Percentiles rank a stretch among this genome's conserved stretches.
These are phyloP conservation scores for Waltergamsia citrina DNA, from an alignment of 2,329 filamentous ascomycete species.

Conservation along the genomic window DNA sequence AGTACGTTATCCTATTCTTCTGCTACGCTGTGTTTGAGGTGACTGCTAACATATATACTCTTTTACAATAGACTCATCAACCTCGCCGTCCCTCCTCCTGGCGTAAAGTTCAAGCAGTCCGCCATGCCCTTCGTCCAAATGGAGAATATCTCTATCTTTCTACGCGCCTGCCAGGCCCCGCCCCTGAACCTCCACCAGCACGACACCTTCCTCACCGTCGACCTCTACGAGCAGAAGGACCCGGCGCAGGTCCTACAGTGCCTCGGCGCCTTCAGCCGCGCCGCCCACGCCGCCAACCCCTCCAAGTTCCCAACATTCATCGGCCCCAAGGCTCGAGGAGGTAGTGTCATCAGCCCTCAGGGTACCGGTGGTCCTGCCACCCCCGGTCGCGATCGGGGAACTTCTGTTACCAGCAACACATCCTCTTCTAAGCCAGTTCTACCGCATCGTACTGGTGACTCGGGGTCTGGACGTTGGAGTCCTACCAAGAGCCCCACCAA, in stretches of 20 bases:
- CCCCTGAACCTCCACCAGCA: constrained; percentile 85
- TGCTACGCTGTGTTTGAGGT: too few relatives aligned
- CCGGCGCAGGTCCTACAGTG: constrained; percentile 94
- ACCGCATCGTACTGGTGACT: constrained; percentile 43
- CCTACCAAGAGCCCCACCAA: constrained; percentile 54
- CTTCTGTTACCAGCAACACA: constrained; percentile 49
- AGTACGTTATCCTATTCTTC: constrained; percentile 35
- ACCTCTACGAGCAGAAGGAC: constrained; percentile 92
- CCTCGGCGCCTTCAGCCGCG: constrained; percentile 81
- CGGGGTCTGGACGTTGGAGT: constrained; percentile 46
- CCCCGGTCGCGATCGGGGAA: constrained; percentile 37
- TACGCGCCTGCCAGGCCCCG: constrained; percentile 74
- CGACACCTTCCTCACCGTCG: constrained; percentile 94
- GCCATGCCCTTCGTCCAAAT: constrained; percentile 98
- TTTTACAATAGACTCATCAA: constrained; percentile 61
- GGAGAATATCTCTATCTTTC: constrained; percentile 97
- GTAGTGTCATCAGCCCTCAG: constrained; percentile 54
- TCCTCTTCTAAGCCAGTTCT: constrained; percentile 35
- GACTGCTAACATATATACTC: background rate
- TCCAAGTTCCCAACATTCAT: constrained; percentile 65
- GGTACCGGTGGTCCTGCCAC: constrained; percentile 50
- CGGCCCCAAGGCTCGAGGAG: constrained; percentile 50
- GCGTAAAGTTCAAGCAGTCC: constrained; percentile 83
- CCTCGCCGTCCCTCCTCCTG: constrained; percentile 63
- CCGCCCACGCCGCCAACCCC: constrained; percentile 68